phyloP scores from a whole-genome alignment of 2,329 filamentous ascomycete species.

The Ophiostoma ulmi region DNA sequence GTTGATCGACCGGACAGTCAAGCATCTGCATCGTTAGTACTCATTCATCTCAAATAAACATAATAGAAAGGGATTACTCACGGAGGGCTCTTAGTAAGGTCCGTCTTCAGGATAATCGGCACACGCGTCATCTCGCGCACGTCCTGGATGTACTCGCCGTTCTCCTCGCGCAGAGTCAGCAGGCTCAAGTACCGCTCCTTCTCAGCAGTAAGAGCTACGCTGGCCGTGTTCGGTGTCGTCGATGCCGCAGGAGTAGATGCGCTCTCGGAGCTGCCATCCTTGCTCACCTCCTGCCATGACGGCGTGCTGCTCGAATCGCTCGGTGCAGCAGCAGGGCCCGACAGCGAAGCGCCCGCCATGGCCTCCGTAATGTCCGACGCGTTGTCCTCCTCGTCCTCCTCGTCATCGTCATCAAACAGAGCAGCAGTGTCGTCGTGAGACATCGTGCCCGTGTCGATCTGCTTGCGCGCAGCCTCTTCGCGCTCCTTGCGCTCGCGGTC shows the following conservation, averaged over 20 bases:
- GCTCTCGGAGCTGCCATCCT: conserved; percentile 45
- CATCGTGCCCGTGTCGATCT: conserved; percentile 91
- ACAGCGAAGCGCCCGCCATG: conserved; percentile 83
- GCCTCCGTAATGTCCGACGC: conserved; percentile 84
- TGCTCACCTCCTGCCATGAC: conserved; percentile 63
- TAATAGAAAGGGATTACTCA: conserved; percentile 53
- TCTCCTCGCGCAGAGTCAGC: conserved; percentile 85
- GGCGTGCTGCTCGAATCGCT: conserved; percentile 95
- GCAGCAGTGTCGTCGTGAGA: conserved; percentile 89
- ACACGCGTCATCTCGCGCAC: conserved; percentile 96
- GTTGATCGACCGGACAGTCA: conserved; percentile 79
- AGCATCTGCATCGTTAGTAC: conserved; percentile 55
- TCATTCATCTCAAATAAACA: background rate
- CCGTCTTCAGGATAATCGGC: conserved; percentile 97
- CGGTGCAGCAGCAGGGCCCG: conserved; percentile 82
- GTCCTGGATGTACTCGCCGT: conserved; percentile 95
- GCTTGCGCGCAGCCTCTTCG: conserved; percentile 85
- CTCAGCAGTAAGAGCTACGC: conserved; percentile 69
- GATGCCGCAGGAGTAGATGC: conserved; percentile 91
- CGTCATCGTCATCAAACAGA: conserved; percentile 90
- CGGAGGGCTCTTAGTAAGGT: conserved; percentile 98
- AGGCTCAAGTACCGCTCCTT: conserved; percentile 95
- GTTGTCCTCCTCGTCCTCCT: conserved; percentile 91
- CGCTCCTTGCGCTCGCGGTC: conserved; percentile 76
- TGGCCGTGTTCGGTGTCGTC: conserved; percentile 73